Base-by-base conservation (phyloP, 2,329 filamentous ascomycete species). In the Pseudocercospora crystallina region DNA sequence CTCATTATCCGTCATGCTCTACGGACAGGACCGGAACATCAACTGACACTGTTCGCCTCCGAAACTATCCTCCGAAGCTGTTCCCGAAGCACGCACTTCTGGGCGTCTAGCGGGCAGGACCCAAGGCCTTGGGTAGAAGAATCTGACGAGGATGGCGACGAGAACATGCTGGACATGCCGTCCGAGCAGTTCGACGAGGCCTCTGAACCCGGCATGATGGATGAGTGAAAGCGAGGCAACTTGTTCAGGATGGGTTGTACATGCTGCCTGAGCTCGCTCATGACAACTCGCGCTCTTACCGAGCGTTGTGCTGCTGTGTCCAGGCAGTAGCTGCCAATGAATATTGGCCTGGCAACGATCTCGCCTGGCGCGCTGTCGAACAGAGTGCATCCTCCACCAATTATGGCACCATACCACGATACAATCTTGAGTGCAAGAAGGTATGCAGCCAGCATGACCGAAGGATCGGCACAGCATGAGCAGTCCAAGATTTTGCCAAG, bases 171-270 rank as follows among this genome's bases (percentile, higher is more conserved):
- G 4, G 20, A 26, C 20, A 26, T 26, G 20, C 20, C 20, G 7
- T 26, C 20, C 20, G 20, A 26, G 7, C 20, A 26, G 20, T 7
- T 26, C 7, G 20, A 26, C 20, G 20, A 26, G 20, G 20, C 20
- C 20, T 26, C 20, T 26, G 20, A 26, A 4, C 20, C 20, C 20
- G 20, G 20, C 20, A 26, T 26, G 7, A 26, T 26, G 20, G 20
- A 26, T 26, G 20, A 26, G 20, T 26, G 20, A n/a, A 41, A 41
- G 10, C 30, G 15, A 9, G 44, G 44, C 17, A 46, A 15, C 13
- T 43, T 43, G 13, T 45, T 37, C 37, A 51, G 30, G 4, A 51
- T 42, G 20, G 48, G 48, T n/a, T 44, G 42, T n/a, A 51, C 40
- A 40, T 45, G 42, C 37, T 32, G 29, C 32, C 31, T 46, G 15